Evolutionary conservation across 1,139 yeast genomes (phyloP), one percentile per base, ranked within the genome.

Genomic region (Spathaspora sp.): DNA sequence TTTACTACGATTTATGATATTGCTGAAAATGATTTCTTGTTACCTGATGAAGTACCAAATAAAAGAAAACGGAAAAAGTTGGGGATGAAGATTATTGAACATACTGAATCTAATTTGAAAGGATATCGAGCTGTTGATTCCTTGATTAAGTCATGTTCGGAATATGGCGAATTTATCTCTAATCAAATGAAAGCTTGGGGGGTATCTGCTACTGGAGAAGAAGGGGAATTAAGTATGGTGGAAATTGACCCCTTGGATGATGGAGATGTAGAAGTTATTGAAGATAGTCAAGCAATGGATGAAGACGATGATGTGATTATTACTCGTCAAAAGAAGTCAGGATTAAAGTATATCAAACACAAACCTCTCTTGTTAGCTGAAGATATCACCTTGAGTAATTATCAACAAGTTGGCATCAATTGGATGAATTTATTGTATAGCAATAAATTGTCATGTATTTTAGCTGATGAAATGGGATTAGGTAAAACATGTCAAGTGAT

Each of bases 381-480:
- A 0, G 87, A 81, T 18, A 74, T 89, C 26, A 80, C 79, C 38
- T 72, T 93, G 56, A 93, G 93, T 59, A 84, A 82, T 58, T 93
- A 93, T 63, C 99, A 93, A 70, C 93, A 90, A 58, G 96, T 93
- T 16, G 99, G 99, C 43, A 72, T 95, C 46, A 93, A 93, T 63
- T 95, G 99, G 99, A 72, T 95, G 46, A 79, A 85, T 53, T 65
- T 93, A 46, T 72, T 95, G 36, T 93, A 91, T 64, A 81, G 80
- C 49, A 82, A 87, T 58, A 78, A 82, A 20, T 73, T 93, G 47
- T 89, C 97, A 7, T 91, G 99, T 68, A 93, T 93, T 48, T 72
- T 93, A 43, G 99, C 99, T 0, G 99, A 93, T 67, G 99, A 93
- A 65, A 90, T 91, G 98, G 98, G 98, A 10, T 72, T 93, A 44